Evolutionary conservation across 140 eudicot genomes (phyloP).

Genomic region (Senecio squalidus): DNA sequence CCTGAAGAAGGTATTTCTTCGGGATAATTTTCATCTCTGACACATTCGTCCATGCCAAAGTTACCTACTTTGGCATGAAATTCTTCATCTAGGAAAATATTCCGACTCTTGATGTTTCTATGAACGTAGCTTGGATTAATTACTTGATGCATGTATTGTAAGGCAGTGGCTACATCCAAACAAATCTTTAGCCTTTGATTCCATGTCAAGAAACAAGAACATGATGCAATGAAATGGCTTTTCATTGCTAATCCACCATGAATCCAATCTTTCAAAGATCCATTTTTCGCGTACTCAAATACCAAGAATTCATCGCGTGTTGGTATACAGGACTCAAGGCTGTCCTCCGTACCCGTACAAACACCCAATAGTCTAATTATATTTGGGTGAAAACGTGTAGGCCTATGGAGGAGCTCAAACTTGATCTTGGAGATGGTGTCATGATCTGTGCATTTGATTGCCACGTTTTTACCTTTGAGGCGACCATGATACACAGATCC

Average conservation of each 20-base stretch:
- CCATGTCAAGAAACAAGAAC: slow-evolving; percentile 84
- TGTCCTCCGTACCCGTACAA: slow-evolving; percentile 17
- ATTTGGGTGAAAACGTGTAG: slow-evolving; percentile 64
- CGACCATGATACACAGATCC: slow-evolving; percentile 78
- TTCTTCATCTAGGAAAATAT: slow-evolving; percentile 82
- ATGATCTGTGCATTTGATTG: slow-evolving; percentile 39
- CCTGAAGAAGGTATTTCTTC: slow-evolving; percentile 24
- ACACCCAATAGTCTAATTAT: slow-evolving; percentile 60
- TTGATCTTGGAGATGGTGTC: slow-evolving; percentile 52
- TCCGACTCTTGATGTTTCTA: slow-evolving; percentile 59
- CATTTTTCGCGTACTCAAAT: slow-evolving; percentile 75
- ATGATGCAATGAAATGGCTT: slow-evolving; percentile 85
- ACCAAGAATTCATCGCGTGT: slow-evolving; percentile 42
- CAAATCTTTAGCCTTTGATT: slow-evolving; percentile 79
- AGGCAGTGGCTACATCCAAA: slow-evolving; percentile 71
- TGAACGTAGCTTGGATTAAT: slow-evolving; percentile 65
- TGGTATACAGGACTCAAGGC: not conserved
- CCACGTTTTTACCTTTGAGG: slow-evolving; percentile 68
- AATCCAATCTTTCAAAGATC: slow-evolving; percentile 90
- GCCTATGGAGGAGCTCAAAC: slow-evolving; percentile 44
- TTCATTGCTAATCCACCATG: slow-evolving; percentile 96
- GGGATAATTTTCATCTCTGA: slow-evolving; percentile 15
- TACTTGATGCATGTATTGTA: slow-evolving; percentile 77
- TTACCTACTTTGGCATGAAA: slow-evolving; percentile 82
- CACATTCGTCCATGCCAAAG: slow-evolving; percentile 65